Evolutionary conservation across 805 yeast genomes (phyloP).

Genomic region (Candida loeiensis): DNA sequence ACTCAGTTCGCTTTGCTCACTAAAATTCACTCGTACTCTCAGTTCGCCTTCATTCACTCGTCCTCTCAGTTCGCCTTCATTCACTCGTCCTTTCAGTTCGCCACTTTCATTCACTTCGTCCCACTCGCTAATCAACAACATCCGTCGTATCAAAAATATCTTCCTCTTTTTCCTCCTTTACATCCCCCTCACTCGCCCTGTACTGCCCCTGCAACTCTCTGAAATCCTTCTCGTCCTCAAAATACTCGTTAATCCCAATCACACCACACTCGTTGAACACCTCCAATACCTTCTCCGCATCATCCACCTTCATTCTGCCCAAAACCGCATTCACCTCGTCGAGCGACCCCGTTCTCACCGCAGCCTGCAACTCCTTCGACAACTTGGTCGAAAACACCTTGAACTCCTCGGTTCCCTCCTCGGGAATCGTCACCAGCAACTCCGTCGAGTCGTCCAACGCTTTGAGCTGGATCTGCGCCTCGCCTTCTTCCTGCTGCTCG

Average conservation of each 20-base stretch:
- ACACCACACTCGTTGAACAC: constrained; percentile 77
- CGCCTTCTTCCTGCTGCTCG: constrained; percentile 51
- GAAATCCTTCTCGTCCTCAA: constrained; percentile 73
- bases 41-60: no score
- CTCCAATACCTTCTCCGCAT: constrained; percentile 76
- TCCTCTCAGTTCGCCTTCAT: no score
- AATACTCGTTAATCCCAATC: constrained; percentile 72
- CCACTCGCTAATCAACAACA: constrained; percentile 12
- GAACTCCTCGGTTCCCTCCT: constrained; percentile 50
- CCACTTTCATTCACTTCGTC: neutral
- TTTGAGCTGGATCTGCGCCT: constrained; percentile 80
- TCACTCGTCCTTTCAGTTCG: no score
- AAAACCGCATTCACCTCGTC: constrained; percentile 83
- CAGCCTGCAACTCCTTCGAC: constrained; percentile 64
- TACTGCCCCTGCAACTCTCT: constrained; percentile 50
- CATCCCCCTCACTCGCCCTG: constrained; percentile 21
- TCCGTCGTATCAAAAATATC: constrained; percentile 12
- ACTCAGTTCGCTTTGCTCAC: no score
- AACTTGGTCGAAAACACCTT: constrained; percentile 52
- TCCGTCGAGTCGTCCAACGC: constrained; percentile 82
- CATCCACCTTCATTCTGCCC: constrained; percentile 64
- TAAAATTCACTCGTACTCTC: no score
- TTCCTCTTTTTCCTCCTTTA: constrained; percentile 12
- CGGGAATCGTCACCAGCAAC: constrained; percentile 68
- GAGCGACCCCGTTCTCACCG: constrained; percentile 65